Conservation (phyloP, 2,329 filamentous ascomycete genomes). For the Stemphylium lycopersici region DNA sequence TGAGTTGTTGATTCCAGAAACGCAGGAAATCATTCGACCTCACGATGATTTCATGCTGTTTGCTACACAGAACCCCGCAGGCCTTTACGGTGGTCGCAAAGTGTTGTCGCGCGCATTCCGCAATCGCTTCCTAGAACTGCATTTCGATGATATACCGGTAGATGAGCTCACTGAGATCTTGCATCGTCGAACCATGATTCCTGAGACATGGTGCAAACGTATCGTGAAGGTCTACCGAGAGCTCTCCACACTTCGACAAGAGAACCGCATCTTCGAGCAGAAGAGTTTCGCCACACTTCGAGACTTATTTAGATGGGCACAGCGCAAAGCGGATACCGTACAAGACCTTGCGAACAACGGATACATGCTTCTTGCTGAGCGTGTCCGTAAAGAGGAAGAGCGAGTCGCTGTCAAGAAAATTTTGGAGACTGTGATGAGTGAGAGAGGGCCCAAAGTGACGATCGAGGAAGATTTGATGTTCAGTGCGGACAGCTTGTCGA, state of each 20-base stretch:
- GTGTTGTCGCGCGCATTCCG: slow-evolving; percentile 91
- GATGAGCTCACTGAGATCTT: slow-evolving; percentile 91
- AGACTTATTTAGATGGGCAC: slow-evolving; percentile 95
- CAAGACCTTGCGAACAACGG: slow-evolving; percentile 91
- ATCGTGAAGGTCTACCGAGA: slow-evolving; percentile 96
- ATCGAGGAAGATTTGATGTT: slow-evolving; percentile 80
- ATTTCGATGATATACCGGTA: slow-evolving; percentile 97
- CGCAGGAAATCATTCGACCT: slow-evolving; percentile 89
- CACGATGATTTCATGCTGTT: slow-evolving; percentile 98
- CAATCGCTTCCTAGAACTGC: slow-evolving; percentile 94
- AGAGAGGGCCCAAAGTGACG: slow-evolving; percentile 63
- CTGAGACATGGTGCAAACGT: slow-evolving; percentile 85
- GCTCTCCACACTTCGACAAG: slow-evolving; percentile 86
- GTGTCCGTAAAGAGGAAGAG: slow-evolving; percentile 90
- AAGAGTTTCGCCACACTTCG: slow-evolving; percentile 96
- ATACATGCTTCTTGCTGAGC: slow-evolving; percentile 94
- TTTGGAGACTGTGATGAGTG: slow-evolving; percentile 85
- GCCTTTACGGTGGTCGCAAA: slow-evolving; percentile 93
- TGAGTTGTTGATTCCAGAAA: slow-evolving; percentile 94
- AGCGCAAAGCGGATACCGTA: slow-evolving; percentile 81
- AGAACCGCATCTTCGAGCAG: slow-evolving; percentile 90
- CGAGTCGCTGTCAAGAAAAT: slow-evolving; percentile 81
- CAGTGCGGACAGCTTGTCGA: slow-evolving; percentile 50
- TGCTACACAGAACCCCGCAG: slow-evolving; percentile 95
- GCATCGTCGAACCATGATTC: slow-evolving; percentile 84